Percentiles rank a stretch among this genome's conserved stretches.
Conservation (phyloP, 345 rosid genomes). For the Iberis pinnata region DNA sequence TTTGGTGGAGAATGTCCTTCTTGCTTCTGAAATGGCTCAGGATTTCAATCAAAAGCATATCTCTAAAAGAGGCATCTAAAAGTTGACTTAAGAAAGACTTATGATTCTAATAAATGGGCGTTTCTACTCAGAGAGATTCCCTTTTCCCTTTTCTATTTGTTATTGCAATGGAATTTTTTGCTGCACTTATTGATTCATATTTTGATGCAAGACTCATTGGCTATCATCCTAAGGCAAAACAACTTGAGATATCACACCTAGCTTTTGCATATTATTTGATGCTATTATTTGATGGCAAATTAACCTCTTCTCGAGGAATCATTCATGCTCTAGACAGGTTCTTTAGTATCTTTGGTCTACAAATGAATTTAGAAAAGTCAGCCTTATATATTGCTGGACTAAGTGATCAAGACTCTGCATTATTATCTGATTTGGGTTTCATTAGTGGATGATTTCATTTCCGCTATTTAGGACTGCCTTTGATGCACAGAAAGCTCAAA, state of each 20-base stretch:
- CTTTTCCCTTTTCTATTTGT: not conserved
- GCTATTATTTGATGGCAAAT: not conserved
- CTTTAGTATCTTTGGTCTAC: accelerated
- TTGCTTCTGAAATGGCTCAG: not conserved
- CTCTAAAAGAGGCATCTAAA: not conserved
- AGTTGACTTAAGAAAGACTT: not conserved
- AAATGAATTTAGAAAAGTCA: not conserved
- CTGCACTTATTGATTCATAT: not conserved
- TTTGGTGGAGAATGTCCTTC: not conserved
- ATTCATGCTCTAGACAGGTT: accelerated
- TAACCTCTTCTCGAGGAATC: not conserved
- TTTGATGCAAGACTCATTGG: not conserved
- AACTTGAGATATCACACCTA: not conserved
- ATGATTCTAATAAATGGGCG: not conserved
- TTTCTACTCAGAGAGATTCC: not conserved
- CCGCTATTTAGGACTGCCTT: not conserved
- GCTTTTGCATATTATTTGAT: not conserved
- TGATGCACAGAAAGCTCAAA: not conserved
- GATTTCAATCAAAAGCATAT: not conserved
- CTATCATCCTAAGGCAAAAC: not conserved
- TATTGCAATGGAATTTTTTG: not conserved
- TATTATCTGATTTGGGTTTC: too few species aligned
- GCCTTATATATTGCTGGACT: not conserved
- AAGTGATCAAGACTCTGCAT: too few species aligned
- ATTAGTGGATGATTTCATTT: not conserved